Conservation (phyloP, 192 early-diverging fungal species). For the Piromyces finnis region DNA sequence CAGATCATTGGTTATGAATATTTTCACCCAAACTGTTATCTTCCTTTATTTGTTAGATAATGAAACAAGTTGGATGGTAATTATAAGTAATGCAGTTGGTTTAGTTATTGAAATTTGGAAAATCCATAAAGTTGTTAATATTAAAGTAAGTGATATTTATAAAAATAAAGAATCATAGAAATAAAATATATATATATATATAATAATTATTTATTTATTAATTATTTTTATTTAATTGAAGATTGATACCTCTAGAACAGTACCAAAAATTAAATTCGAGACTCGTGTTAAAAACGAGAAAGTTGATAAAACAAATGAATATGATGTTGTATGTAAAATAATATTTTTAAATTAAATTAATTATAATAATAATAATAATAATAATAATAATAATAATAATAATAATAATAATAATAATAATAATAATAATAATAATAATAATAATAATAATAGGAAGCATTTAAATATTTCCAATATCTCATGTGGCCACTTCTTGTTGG, state of each 20-base stretch:
- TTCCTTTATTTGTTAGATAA: slow-evolving; percentile 79
- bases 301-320: background rate
- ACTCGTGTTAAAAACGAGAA: background rate
- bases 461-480: slow-evolving; percentile 60
- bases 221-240: background rate
- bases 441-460: slow-evolving; percentile 60
- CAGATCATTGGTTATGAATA: slow-evolving; percentile 58
- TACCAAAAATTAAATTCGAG: background rate
- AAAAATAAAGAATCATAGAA: background rate
- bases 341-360: too few species aligned
- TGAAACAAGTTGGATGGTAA: slow-evolving; percentile 70
- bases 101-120: slow-evolving; percentile 81
- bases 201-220: background rate
- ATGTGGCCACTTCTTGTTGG: slow-evolving; percentile 54
- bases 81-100: slow-evolving; percentile 64
- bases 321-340: background rate
- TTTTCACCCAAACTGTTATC: slow-evolving; percentile 68
- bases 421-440: too few species aligned
- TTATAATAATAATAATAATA: too few species aligned
- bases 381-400: too few species aligned
- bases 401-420: too few species aligned
- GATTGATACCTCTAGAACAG: background rate
- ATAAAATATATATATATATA: background rate
- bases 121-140: slow-evolving; percentile 64
- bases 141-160: slow-evolving; percentile 25